Evolutionary conservation across 2,329 filamentous ascomycete genomes (phyloP).

Genomic region (Colletotrichum endophyticum): DNA sequence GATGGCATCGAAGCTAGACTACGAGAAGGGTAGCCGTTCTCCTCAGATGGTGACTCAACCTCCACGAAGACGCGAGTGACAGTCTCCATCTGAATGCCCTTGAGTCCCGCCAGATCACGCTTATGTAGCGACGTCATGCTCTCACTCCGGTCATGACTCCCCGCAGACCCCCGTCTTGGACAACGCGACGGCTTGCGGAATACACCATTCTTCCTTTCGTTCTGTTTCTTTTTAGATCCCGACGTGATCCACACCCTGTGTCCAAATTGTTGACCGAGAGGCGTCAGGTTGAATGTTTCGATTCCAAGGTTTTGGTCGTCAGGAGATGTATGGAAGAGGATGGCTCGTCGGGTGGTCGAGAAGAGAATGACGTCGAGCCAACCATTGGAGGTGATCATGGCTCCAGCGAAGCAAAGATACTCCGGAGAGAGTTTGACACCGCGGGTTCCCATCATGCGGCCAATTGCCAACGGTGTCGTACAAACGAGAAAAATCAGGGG

Average conservation of each 20-base stretch:
- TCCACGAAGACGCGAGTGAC: slow-evolving; percentile 48
- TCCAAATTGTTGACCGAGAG: neutral
- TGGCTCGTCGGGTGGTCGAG: slow-evolving; percentile 38
- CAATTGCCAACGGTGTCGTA: slow-evolving; percentile 63
- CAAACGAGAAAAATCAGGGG: slow-evolving; percentile 66
- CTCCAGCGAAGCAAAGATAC: slow-evolving; percentile 57
- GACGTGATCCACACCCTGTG: slow-evolving; percentile 4
- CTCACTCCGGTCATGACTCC: neutral
- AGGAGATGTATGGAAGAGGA: slow-evolving; percentile 29
- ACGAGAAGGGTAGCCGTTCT: slow-evolving; percentile 6
- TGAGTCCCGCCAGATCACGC: neutral
- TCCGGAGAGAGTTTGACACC: slow-evolving; percentile 47
- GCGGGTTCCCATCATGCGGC: slow-evolving; percentile 62
- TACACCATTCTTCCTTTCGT: neutral
- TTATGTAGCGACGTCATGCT: neutral
- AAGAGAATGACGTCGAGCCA: slow-evolving; percentile 48
- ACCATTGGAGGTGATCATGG: slow-evolving; percentile 54
- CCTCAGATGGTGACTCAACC: slow-evolving; percentile 21
- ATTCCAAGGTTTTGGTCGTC: slow-evolving; percentile 2
- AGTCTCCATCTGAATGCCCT: slow-evolving; percentile 48
- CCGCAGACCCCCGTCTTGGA: neutral
- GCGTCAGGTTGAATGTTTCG: slow-evolving; percentile 2
- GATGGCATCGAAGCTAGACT: neutral
- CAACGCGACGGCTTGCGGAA: neutral
- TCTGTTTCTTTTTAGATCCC: neutral